Evolutionary conservation across 495 filamentous ascomycete species (phyloP).

Genomic region (Annulohypoxylon bovei): DNA sequence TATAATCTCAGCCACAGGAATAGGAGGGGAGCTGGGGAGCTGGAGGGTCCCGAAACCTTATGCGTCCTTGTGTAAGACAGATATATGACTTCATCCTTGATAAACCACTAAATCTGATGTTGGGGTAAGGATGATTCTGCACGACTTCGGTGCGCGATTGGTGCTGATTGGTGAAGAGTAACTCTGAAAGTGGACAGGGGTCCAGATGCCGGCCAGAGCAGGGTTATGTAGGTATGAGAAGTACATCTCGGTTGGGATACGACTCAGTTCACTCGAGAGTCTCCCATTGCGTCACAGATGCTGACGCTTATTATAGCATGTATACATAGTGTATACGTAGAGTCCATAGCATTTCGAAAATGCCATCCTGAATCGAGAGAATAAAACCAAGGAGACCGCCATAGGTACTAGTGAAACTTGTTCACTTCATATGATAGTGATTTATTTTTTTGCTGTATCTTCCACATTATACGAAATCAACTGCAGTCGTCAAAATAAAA

Average conservation of each 20-base stretch:
- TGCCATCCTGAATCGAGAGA: conserved; percentile 15
- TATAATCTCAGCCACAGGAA: conserved; percentile 21
- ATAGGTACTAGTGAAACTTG: not conserved
- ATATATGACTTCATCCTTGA: conserved; percentile 27
- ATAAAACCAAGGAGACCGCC: conserved; percentile 31
- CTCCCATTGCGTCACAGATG: conserved; percentile 36
- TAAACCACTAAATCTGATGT: not conserved
- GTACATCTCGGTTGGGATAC: conserved; percentile 26
- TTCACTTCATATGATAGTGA: not conserved
- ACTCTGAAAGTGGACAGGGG: conserved; percentile 6
- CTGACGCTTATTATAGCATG: conserved; percentile 10
- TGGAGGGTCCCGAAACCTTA: not conserved
- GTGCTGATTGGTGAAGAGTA: conserved; percentile 12
- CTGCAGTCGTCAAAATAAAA: not conserved
- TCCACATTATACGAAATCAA: not conserved
- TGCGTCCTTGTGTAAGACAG: conserved; percentile 1
- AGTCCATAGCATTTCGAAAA: conserved; percentile 21
- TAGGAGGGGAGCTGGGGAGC: not conserved
- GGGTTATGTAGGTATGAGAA: not conserved
- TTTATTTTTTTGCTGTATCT: not conserved
- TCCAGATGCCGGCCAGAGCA: conserved; percentile 10
- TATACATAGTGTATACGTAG: not conserved
- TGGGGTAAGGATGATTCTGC: not conserved
- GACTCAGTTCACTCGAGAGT: conserved; percentile 26
- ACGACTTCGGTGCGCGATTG: conserved; percentile 9